Percentiles rank a stretch among this genome's conserved stretches.
Conservation (phyloP, 352 stramenopile species). For the Phytophthora rubi region DNA sequence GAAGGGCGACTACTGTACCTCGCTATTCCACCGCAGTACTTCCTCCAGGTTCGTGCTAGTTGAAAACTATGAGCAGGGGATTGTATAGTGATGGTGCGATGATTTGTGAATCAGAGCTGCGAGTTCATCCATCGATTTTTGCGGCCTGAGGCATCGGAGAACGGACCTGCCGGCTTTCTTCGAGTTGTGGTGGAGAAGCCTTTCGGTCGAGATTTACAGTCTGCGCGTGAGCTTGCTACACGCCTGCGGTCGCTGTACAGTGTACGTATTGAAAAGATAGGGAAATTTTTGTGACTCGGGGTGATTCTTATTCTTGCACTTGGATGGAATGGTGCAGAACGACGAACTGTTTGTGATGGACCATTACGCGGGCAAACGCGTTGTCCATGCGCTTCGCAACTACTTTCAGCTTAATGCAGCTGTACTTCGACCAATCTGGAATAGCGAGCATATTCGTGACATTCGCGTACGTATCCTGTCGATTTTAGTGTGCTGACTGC, state of each 20-base stretch:
- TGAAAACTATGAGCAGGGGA: not conserved
- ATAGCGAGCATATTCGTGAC: slow-evolving; percentile 24
- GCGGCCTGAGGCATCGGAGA: slow-evolving; percentile 10
- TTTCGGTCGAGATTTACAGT: slow-evolving; percentile 68
- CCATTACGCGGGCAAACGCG: slow-evolving; percentile 84
- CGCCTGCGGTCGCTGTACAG: slow-evolving; percentile 46
- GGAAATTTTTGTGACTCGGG: not conserved
- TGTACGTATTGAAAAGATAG: slow-evolving; percentile 20
- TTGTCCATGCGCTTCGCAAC: slow-evolving; percentile 56
- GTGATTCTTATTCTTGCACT: not conserved
- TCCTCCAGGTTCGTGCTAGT: slow-evolving; percentile 47
- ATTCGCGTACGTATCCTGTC: slow-evolving; percentile 24
- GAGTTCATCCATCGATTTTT: slow-evolving; percentile 45
- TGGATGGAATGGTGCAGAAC: slow-evolving; percentile 30
- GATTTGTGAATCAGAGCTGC: slow-evolving; percentile 32
- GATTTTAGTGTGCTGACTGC: not conserved
- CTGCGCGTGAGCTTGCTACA: slow-evolving; percentile 50
- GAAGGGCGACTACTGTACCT: slow-evolving; percentile 74
- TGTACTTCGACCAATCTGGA: slow-evolving; percentile 42
- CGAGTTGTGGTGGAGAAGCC: slow-evolving; percentile 85
- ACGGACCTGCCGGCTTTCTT: slow-evolving; percentile 39
- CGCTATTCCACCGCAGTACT: slow-evolving; percentile 76
- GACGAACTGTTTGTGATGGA: slow-evolving; percentile 88
- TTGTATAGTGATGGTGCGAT: not conserved
- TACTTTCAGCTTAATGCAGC: slow-evolving; percentile 64